Conservation (phyloP, 1,284 basidiomycete genomes). For the Tylopilus sp. region DNA sequence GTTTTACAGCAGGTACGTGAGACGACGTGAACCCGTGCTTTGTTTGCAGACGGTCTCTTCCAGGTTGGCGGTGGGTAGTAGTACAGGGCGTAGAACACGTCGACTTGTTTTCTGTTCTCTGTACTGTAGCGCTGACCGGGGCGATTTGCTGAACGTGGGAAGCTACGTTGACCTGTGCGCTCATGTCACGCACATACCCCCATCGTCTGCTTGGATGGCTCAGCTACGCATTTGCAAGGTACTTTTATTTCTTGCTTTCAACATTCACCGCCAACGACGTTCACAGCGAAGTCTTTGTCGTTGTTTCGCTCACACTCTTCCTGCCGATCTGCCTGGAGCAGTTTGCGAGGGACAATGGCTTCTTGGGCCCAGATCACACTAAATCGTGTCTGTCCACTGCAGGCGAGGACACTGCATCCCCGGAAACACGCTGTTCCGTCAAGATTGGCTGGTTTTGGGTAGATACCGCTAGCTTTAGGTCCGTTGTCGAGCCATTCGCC, state of each 20-base stretch:
- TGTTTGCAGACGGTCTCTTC: not conserved
- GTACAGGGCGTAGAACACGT: not conserved
- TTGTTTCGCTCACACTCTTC: slow-evolving; percentile 80
- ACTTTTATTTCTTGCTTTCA: no score
- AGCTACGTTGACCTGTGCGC: slow-evolving; percentile 7
- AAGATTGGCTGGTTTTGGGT: slow-evolving; percentile 81
- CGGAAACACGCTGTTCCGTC: slow-evolving; percentile 67
- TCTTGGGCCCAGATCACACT: slow-evolving; percentile 65
- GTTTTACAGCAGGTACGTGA: slow-evolving; percentile 37
- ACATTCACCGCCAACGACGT: slow-evolving; percentile 7
- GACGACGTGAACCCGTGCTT: slow-evolving; percentile 2
- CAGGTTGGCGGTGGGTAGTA: slow-evolving; percentile 29
- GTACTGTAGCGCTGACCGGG: no score
- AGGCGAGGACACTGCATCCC: slow-evolving; percentile 20
- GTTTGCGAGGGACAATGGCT: slow-evolving; percentile 83
- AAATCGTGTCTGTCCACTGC: slow-evolving; percentile 52
- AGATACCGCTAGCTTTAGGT: slow-evolving; percentile 89
- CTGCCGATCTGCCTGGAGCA: slow-evolving; percentile 83
- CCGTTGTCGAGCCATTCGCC: not conserved
- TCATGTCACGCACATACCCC: slow-evolving; percentile 25
- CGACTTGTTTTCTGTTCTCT: no score
- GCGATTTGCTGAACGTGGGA: slow-evolving; percentile 19
- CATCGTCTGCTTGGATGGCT: slow-evolving; percentile 73
- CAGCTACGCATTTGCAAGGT: slow-evolving; percentile 80
- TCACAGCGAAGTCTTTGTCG: slow-evolving; percentile 78